A percentile compares a stretch with the other conserved stretches of the same genome.
phyloP scores from a whole-genome alignment of 805 yeast species.

The Ogataea paraovalis region DNA sequence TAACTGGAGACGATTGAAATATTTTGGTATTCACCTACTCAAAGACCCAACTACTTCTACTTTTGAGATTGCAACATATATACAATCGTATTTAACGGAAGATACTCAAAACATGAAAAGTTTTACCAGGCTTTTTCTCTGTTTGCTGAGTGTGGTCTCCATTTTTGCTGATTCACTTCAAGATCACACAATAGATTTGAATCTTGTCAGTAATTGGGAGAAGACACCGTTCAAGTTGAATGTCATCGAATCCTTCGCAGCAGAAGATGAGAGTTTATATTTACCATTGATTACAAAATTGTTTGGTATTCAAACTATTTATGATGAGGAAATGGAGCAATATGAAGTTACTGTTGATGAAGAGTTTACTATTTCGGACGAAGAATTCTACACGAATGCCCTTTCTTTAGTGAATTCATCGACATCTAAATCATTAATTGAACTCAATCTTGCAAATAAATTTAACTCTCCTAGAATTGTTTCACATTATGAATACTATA shows the following conservation, averaged over 20 bases:
- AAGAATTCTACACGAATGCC: constrained; percentile 23
- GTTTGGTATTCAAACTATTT: constrained; percentile 21
- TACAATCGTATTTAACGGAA: too few species aligned
- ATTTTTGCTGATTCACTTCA: constrained; percentile 4
- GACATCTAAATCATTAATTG: constrained; percentile 25
- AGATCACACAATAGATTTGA: constrained; percentile 25
- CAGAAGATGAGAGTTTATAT: constrained; percentile 35
- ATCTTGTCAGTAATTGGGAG: constrained; percentile 37
- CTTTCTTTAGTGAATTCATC: constrained; percentile 10
- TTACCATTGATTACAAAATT: constrained; percentile 29
- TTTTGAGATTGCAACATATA: too few species aligned
- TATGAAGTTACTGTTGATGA: constrained; percentile 27
- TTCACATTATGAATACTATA: constrained; percentile 56
- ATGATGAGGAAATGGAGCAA: constrained; percentile 28
- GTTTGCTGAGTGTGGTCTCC: too few species aligned
- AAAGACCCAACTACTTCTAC: too few species aligned
- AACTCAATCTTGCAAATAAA: constrained; percentile 44
- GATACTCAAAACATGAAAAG: not conserved
- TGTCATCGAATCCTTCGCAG: constrained; percentile 38
- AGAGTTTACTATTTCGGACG: constrained; percentile 18
- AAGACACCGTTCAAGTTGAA: constrained; percentile 39
- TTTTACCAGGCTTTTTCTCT: not conserved
- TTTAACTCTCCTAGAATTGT: constrained; percentile 58
- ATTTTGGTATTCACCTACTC: too few species aligned
- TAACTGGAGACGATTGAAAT: too few species aligned